Base-by-base conservation (phyloP, 148 eudicot genomes). In the Arctostaphylos glauca region DNA sequence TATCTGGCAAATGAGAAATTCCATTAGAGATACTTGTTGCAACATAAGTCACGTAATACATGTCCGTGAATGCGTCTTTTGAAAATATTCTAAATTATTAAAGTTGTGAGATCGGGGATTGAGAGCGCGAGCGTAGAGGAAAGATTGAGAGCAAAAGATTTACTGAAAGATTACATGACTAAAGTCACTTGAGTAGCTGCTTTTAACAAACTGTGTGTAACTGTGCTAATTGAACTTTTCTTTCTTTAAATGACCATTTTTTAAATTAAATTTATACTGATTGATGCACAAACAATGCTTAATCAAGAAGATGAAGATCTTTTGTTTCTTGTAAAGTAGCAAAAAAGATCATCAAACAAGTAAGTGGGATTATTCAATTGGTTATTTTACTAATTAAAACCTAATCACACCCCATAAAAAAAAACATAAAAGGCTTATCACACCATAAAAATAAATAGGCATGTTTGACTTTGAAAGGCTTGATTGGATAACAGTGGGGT, bases 261-360 rank as follows among this genome's bases (percentile, higher is more conserved):
- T 78, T 5, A 59, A 38, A 38, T 10, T 41, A 1, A 54, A 2
- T 55, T 41, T 16, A 10, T 7, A 43, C 44, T 13, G 52, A 9
- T 41, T 18, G 54, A n/a, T n/a, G 47, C 5, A 16, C 53, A 59
- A 59, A 21, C 23, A 18, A n/a, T 58, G 14, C 19, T 59, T 59
- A 44, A 83, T 81, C 64, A 80, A 84, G 25, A 58, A 50, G 47
- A 81, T 41, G 19, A 86, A 60, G 81, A 84, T 82, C 58, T 55
- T 16, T 74, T 84, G 87, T 82, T 80, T 48, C 85, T 75, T 82
- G 79, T 41, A 50, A 80, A 87, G 89, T 79, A 59, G 80, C 85
- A 82, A 49, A 31, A 56, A 80, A 74, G 76, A 52, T 56, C 47
- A 43, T 44, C 5, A n/a, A 44, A 59, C 53, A 46, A 49, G 50